Evolutionary conservation across 2,329 filamentous ascomycete species (phyloP), one percentile per base, ranked within the genome.

Genomic region (Fusarium continuum): DNA sequence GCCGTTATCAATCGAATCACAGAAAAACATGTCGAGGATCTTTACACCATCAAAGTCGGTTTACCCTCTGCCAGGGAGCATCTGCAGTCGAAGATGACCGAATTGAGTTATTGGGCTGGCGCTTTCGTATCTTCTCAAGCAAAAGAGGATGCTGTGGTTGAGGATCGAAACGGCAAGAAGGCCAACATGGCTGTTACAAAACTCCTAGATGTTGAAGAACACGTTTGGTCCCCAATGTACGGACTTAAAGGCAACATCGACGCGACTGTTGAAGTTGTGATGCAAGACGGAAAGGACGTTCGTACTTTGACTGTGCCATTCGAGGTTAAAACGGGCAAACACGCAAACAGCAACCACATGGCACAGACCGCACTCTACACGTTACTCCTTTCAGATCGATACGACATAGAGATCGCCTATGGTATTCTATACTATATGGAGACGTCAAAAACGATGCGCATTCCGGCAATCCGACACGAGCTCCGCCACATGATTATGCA

Each of bases 161-260:
- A 92, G 66, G 92, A 93, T 65, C 86, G 91, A 40, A 90, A 93
- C 71, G 90, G 90, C 34, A 86, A 90, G 48, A 90, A 88, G 65
- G 86, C 90, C 10, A 89, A 84, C 54, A 89, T 98, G 84, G 93
- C 91, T 67, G 88, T 99, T 67, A 96, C 89, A 71, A 99, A 98
- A 73, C 82, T 99, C 23, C 88, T 99, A 13, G 95, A 98, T 73
- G 91, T 99, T 9, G 95, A 99, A 74, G 95, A 99, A 75, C 95
- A 98, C 73, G 88, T 99, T 23, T 99, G 95, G 95, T 98, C 94
- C 7, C 95, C 95, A 1, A 94, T 93, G 87, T 99, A 96, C 73
- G 95, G 95, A 1, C 82, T 99, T 14, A 99, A 99, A 75, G 95
- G 95, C 25, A 99, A 98, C 69, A 95, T 99, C 57, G 95, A 99